Conservation (phyloP, 768 basidiomycete species). For the Macrolepiota dolichaula region DNA sequence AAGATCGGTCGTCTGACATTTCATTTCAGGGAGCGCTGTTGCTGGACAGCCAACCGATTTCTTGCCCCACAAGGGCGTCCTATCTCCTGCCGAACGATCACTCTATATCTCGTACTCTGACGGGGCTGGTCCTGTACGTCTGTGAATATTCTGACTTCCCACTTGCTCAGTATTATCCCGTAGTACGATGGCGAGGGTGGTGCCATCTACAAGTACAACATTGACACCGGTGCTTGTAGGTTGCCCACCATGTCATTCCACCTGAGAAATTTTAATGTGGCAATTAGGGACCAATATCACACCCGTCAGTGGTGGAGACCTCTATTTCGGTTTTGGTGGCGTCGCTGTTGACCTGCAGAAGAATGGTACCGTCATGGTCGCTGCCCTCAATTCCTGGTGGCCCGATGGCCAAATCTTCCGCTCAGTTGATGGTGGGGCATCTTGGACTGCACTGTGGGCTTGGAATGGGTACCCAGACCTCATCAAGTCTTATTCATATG, state of each 20-base stretch:
- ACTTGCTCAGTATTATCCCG: not conserved
- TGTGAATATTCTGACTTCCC: not conserved
- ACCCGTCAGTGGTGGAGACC: conserved; percentile 53
- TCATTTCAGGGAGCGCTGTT: conserved; percentile 47
- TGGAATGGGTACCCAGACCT: conserved; percentile 47
- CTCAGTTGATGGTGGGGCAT: conserved; percentile 52
- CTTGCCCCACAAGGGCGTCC: conserved; percentile 64
- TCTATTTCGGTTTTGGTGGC: conserved; percentile 64
- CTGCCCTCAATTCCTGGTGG: conserved; percentile 63
- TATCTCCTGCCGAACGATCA: conserved; percentile 52
- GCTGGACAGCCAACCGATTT: conserved; percentile 55
- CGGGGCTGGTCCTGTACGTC: conserved; percentile 53
- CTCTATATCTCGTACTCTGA: conserved; percentile 62
- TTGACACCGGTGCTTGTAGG: conserved; percentile 45
- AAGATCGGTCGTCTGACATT: not conserved
- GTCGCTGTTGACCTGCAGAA: conserved; percentile 56
- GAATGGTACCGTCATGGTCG: conserved; percentile 67
- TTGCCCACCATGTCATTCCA: not conserved
- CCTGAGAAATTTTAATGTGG: not conserved
- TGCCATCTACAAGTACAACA: conserved; percentile 48
- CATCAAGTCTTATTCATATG: conserved; percentile 52
- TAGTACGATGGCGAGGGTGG: conserved; percentile 56
- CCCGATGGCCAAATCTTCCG: conserved; percentile 67
- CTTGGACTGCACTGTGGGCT: conserved; percentile 58
- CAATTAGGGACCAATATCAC: conserved; percentile 55